Evolutionary conservation across 2,329 filamentous ascomycete species (phyloP).

Genomic region (Exserohilum rostratum): DNA sequence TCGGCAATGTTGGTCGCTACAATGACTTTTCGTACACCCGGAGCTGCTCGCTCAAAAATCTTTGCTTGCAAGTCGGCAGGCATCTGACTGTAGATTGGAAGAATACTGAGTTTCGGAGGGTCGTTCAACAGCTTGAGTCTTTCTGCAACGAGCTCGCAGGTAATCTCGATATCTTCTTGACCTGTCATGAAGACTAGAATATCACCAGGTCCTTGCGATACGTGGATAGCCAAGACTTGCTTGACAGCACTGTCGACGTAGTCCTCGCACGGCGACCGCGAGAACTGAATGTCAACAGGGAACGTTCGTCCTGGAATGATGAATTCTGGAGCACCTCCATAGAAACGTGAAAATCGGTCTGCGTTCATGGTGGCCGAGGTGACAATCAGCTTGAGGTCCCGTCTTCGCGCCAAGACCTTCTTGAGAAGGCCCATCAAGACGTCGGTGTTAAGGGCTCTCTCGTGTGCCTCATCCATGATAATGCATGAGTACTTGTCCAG

Average conservation of each 20-base stretch:
- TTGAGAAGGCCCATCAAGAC: constrained; percentile 98
- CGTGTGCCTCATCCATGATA: constrained; percentile 99
- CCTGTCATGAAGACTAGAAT: constrained; percentile 99
- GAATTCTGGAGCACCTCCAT: constrained; percentile 94
- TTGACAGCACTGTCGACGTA: constrained; percentile 98
- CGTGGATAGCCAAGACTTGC: constrained; percentile 92
- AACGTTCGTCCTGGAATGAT: constrained; percentile 96
- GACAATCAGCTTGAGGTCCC: constrained; percentile 94
- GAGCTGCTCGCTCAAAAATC: constrained; percentile 90
- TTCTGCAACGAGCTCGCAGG: constrained; percentile 90
- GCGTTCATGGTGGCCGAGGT: constrained; percentile 99
- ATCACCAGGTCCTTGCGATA: constrained; percentile 90
- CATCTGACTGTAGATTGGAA: constrained; percentile 99
- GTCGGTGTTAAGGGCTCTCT: constrained; percentile 94
- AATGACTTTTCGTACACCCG: constrained; percentile 94
- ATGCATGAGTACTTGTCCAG: constrained; percentile 96
- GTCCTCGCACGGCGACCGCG: constrained; percentile 92
- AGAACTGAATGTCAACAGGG: constrained; percentile 95
- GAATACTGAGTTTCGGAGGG: constrained; percentile 88
- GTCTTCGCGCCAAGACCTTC: constrained; percentile 86
- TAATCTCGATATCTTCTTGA: constrained; percentile 97
- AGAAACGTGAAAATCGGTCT: constrained; percentile 94
- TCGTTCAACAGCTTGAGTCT: constrained; percentile 88
- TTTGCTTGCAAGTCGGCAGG: constrained; percentile 96
- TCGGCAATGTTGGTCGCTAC: constrained; percentile 99